These are phyloP conservation scores for Liquidambar formosana DNA, from an alignment of 164 flowering plant genomes.

Conservation along the genomic window DNA sequence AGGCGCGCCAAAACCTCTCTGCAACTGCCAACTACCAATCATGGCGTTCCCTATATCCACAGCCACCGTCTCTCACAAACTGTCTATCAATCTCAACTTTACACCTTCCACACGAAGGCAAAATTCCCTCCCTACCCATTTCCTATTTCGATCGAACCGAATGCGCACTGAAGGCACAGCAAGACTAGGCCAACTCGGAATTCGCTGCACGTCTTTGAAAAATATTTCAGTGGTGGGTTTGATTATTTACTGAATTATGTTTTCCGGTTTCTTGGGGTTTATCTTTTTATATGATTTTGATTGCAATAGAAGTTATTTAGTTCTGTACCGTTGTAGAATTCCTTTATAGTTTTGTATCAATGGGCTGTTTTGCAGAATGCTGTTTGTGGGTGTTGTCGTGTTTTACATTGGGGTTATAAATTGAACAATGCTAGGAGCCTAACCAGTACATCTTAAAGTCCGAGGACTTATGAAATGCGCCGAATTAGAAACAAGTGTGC, in stretches of 20 bases:
- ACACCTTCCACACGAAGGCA: conserved; percentile 14
- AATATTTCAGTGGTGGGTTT: conserved; percentile 27
- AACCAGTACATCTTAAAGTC: neutral
- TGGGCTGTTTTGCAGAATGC: no score
- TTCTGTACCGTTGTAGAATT: no score
- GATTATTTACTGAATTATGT: neutral
- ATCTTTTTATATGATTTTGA: neutral
- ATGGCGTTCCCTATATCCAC: conserved; percentile 54
- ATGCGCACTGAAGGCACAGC: conserved; percentile 2
- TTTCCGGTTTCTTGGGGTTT: neutral
- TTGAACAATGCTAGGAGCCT: neutral
- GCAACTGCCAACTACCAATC: conserved; percentile 18
- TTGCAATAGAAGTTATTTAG: neutral
- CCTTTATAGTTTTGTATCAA: no score
- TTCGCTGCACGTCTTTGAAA: conserved; percentile 22
- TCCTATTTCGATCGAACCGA: conserved; percentile 8
- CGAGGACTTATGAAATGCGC: neutral
- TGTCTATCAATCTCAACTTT: conserved; percentile 12
- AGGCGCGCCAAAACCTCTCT: conserved; percentile 46
- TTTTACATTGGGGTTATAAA: no score
- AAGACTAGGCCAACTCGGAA: conserved; percentile 3
- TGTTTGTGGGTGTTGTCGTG: no score
- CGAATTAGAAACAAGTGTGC: no score
- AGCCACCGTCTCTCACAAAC: conserved; percentile 22
- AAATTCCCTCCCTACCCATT: conserved; percentile 14